Conservation (phyloP, 805 yeast genomes). For the Metschnikowia gelsemii region DNA sequence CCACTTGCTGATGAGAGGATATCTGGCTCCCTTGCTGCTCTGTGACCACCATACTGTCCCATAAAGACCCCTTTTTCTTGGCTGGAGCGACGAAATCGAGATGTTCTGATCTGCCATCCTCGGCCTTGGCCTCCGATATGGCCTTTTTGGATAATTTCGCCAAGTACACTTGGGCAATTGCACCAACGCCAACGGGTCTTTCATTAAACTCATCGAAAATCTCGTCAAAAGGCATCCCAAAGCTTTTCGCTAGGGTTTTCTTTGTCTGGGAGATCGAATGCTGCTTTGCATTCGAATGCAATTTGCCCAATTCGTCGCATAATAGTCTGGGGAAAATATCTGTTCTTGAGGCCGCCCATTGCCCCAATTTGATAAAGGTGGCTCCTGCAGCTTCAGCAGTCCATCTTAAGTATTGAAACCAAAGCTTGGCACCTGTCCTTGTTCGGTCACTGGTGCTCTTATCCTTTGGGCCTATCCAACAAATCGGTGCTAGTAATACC, state of each 20-base stretch:
- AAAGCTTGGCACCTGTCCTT: conserved; percentile 60
- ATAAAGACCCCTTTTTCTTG: conserved; percentile 20
- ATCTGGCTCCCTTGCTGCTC: conserved; percentile 31
- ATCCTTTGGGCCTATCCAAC: conserved; percentile 51
- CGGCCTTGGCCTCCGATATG: conserved; percentile 35
- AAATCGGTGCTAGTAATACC: conserved; percentile 61
- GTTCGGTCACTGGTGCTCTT: conserved; percentile 28
- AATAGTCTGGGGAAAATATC: conserved; percentile 82
- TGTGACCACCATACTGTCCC: conserved; percentile 37
- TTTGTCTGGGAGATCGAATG: conserved; percentile 68
- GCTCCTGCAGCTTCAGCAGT: conserved; percentile 88
- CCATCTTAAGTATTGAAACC: conserved; percentile 67
- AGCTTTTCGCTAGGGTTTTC: conserved; percentile 55
- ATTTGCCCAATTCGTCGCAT: conserved; percentile 69
- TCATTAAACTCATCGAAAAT: conserved; percentile 77
- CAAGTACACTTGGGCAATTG: conserved; percentile 92
- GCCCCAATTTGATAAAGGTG: conserved; percentile 87
- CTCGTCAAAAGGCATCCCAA: conserved; percentile 62
- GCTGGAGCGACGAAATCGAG: conserved; percentile 16
- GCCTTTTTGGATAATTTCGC: conserved; percentile 59
- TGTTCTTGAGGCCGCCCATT: conserved; percentile 98
- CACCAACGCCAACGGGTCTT: conserved; percentile 92
- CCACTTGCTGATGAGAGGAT: conserved; percentile 59
- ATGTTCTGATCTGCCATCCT: conserved; percentile 22
- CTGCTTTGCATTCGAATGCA: conserved; percentile 81